phyloP scores from a whole-genome alignment of 2,329 filamentous ascomycete species.

The Penicillium concentricum region DNA sequence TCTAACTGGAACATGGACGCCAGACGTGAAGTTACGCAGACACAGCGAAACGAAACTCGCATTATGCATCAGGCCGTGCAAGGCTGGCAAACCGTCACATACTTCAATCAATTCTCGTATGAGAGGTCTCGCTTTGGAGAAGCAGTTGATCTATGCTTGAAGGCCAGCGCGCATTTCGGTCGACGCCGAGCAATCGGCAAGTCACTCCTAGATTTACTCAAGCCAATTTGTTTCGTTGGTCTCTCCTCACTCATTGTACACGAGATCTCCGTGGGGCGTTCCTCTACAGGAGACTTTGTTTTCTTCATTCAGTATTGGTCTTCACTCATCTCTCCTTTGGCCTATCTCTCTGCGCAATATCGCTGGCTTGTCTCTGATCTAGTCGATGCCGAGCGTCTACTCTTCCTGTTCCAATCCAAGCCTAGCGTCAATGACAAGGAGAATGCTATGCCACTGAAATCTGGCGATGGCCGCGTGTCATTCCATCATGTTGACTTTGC shows the following conservation, averaged over 20 bases:
- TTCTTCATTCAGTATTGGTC: constrained; percentile 65
- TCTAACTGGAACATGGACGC: constrained; percentile 40
- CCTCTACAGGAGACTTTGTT: constrained; percentile 59
- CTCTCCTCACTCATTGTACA: constrained; percentile 52
- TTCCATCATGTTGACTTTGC: constrained; percentile 53
- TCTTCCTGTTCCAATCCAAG: constrained; percentile 51
- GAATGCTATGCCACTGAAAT: constrained; percentile 33
- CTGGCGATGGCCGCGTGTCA: constrained; percentile 45
- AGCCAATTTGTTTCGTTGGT: constrained; percentile 44
- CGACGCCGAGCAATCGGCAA: constrained; percentile 1
- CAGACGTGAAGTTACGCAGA: constrained; percentile 39
- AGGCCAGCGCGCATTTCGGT: neutral
- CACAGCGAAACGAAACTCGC: constrained; percentile 50
- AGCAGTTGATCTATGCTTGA: constrained; percentile 4
- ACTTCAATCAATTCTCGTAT: constrained; percentile 57
- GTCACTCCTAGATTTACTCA: constrained; percentile 40
- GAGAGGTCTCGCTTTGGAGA: constrained; percentile 50
- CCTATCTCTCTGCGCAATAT: constrained; percentile 51
- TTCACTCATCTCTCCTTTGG: constrained; percentile 47
- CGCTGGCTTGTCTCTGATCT: constrained; percentile 52
- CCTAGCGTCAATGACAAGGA: constrained; percentile 44
- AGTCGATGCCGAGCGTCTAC: constrained; percentile 60
- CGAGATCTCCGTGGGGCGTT: constrained; percentile 49
- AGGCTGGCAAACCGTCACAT: constrained; percentile 58
- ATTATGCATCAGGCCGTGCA: constrained; percentile 58